These are phyloP conservation scores for Mycena galopus DNA, from an alignment of 768 basidiomycete species.

Conservation along the genomic window DNA sequence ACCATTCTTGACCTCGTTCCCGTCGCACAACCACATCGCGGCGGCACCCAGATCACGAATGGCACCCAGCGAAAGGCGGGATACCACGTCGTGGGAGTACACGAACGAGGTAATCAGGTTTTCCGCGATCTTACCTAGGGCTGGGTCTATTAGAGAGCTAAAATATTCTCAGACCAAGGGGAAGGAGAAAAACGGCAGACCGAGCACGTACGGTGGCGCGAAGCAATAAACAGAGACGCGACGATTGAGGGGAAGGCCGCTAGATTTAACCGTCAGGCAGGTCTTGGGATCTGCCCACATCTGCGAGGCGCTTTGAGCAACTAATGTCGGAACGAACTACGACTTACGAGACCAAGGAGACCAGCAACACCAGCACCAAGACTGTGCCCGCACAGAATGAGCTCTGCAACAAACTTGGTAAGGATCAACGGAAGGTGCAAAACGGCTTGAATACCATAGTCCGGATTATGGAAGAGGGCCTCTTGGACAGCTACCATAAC, in stretches of 20 bases:
- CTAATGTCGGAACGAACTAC: neutral
- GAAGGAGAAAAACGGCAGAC: neutral
- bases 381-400: constrained; percentile 87
- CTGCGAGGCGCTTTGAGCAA: constrained; percentile 50
- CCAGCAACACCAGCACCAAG: constrained; percentile 87
- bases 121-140: constrained; percentile 69
- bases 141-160: constrained; percentile 74
- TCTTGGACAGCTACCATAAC: constrained; percentile 81
- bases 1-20: constrained; percentile 57
- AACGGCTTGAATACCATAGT: constrained; percentile 68
- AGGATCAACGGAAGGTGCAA: neutral
- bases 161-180: constrained; percentile 8
- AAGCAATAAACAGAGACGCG: constrained; percentile 83
- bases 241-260: constrained; percentile 77
- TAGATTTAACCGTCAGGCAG: constrained; percentile 75
- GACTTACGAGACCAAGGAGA: constrained; percentile 75
- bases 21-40: constrained; percentile 85
- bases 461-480: constrained; percentile 76
- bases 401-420: constrained; percentile 54
- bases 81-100: constrained; percentile 86
- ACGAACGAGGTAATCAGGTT: constrained; percentile 82
- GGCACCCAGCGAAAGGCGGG: constrained; percentile 82
- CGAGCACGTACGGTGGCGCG: constrained; percentile 75
- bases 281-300: constrained; percentile 90
- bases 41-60: constrained; percentile 82